These are phyloP conservation scores for Aspergillus tubingensis DNA, from an alignment of 2,329 filamentous ascomycete species.

Conservation along the genomic window DNA sequence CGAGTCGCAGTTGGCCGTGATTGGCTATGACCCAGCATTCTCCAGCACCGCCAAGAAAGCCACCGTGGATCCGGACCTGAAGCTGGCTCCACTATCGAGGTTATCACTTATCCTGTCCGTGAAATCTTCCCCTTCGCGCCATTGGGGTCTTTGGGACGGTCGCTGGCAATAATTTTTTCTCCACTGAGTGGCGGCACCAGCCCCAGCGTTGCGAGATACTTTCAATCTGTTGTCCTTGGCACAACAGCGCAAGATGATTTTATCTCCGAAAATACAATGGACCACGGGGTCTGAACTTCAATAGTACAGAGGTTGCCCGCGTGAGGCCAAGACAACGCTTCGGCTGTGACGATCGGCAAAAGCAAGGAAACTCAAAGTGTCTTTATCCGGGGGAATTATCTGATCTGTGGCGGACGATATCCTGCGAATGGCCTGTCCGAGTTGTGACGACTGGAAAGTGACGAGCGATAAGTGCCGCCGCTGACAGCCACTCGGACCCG, in stretches of 20 bases:
- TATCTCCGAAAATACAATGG: not conserved
- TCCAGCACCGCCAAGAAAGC: slow-evolving; percentile 13
- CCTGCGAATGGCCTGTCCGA: not conserved
- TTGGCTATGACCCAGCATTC: not conserved
- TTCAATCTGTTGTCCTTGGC: not conserved
- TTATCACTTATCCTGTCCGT: not conserved
- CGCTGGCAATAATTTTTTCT: not conserved
- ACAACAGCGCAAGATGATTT: not conserved
- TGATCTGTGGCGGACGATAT: not conserved
- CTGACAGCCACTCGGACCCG: slow-evolving; percentile 4
- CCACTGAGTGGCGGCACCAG: not conserved
- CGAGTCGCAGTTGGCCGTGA: not conserved
- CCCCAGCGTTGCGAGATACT: not conserved
- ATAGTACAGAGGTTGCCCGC: not conserved
- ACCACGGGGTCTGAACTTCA: not conserved
- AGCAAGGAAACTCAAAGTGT: not conserved
- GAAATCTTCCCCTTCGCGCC: not conserved
- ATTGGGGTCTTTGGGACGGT: not conserved
- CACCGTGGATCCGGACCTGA: slow-evolving; percentile 10
- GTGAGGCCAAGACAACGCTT: not conserved
- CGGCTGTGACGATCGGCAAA: not conserved
- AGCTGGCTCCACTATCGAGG: not conserved
- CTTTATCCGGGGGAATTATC: slow-evolving; percentile 1
- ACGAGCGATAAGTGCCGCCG: not conserved
- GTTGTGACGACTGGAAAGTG: not conserved